A percentile compares a stretch with the other conserved stretches of the same genome.
Conservation (phyloP, 192 early-diverging fungal species). For the Hyaloraphidium curvatum region DNA sequence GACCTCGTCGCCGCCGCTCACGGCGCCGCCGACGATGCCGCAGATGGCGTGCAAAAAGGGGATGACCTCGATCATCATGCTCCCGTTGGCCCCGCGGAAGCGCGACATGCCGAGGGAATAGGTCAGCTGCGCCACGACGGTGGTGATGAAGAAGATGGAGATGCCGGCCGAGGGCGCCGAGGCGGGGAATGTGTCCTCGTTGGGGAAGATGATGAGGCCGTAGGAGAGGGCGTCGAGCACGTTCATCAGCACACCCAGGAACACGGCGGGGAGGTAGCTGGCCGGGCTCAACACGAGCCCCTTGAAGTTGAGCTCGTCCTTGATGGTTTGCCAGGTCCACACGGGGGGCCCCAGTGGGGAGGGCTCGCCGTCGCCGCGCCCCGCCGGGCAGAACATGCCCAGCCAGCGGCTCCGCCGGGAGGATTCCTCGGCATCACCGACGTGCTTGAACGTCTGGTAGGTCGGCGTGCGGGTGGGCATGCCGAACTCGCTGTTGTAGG, state of each 20-base stretch:
- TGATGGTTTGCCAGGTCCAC: no score
- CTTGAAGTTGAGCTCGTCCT: no score
- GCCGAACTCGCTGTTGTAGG: no score
- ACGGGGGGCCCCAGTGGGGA: no score
- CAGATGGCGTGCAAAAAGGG: slow-evolving; percentile 75
- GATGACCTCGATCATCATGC: slow-evolving; percentile 59
- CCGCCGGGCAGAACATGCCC: no score
- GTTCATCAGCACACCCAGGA: slow-evolving; percentile 78
- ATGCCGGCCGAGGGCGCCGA: slow-evolving; percentile 50
- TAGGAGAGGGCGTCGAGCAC: slow-evolving; percentile 73
- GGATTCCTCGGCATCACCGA: no score
- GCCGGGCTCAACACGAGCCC: not conserved
- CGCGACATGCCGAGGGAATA: slow-evolving; percentile 10
- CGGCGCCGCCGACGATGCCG: slow-evolving; percentile 39
- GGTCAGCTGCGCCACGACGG: slow-evolving; percentile 24
- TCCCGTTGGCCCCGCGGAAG: not conserved
- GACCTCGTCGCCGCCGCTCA: slow-evolving; percentile 30
- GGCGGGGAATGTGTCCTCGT: slow-evolving; percentile 26
- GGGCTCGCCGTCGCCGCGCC: no score
- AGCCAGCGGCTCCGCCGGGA: no score
- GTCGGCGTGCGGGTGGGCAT: no score
- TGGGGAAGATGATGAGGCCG: slow-evolving; percentile 73
- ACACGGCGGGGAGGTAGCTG: slow-evolving; percentile 52
- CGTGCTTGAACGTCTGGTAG: no score
- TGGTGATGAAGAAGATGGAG: slow-evolving; percentile 81